phyloP scores from a whole-genome alignment of 139 green algal genomes.

The Raphidocelis subcapitata region DNA sequence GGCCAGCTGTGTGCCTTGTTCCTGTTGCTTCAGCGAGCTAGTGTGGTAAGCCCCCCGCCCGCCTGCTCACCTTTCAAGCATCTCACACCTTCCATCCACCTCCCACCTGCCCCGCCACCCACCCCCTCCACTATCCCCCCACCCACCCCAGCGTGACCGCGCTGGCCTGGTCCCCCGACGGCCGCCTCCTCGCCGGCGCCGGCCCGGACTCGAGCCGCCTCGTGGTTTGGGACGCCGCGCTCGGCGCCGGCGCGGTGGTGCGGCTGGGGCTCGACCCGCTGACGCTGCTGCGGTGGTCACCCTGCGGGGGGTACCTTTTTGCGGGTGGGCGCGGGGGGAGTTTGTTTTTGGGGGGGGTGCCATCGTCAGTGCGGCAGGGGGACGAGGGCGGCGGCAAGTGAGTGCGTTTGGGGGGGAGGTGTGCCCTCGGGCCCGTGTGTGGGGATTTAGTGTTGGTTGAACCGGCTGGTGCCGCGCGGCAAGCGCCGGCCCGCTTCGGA shows the following conservation, averaged over 20 bases:
- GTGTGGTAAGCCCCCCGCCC: too few relatives aligned
- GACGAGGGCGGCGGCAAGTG: too few relatives aligned
- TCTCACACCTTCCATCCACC: neutral
- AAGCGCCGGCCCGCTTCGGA: too few relatives aligned
- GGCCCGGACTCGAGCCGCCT: slow-evolving; percentile 38
- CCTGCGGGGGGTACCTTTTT: slow-evolving; percentile 53
- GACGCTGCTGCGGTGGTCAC: slow-evolving; percentile 47
- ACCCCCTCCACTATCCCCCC: neutral
- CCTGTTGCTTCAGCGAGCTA: neutral
- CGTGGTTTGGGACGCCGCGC: slow-evolving; percentile 50
- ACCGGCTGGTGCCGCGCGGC: too few relatives aligned
- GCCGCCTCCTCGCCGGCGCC: slow-evolving; percentile 44
- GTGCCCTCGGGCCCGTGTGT: too few relatives aligned
- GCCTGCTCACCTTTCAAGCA: neutral
- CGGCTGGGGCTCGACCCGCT: slow-evolving; percentile 27
- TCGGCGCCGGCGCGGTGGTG: slow-evolving; percentile 8
- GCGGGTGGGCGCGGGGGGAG: slow-evolving; percentile 28
- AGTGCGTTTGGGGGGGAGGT: too few relatives aligned
- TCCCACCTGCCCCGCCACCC: neutral
- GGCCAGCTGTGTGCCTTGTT: neutral
- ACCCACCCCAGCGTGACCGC: slow-evolving; percentile 31
- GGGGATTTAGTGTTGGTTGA: too few relatives aligned
- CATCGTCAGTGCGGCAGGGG: too few relatives aligned
- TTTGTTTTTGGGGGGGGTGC: too few relatives aligned
- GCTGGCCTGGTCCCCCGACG: slow-evolving; percentile 49